Conservation (phyloP, 208 protist species). For the Vickermania ingenoplastis region DNA sequence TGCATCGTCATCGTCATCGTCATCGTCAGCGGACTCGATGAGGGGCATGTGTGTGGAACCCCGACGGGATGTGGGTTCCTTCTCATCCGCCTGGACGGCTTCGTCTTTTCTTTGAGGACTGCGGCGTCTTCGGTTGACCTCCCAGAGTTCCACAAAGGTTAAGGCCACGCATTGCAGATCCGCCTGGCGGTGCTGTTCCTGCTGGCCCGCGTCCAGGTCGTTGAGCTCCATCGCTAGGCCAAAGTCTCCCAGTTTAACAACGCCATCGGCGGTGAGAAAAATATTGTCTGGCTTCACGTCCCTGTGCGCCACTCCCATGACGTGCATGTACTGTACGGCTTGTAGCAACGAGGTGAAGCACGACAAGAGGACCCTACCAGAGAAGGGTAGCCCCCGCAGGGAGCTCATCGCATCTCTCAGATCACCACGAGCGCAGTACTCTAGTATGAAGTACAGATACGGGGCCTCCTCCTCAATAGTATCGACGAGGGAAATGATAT, state of each 20-base stretch:
- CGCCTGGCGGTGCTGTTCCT: too few species aligned
- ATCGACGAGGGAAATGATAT: slow-evolving; percentile 91
- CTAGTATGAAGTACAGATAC: slow-evolving; percentile 90
- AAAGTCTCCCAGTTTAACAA: slow-evolving; percentile 83
- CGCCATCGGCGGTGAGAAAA: slow-evolving; percentile 46
- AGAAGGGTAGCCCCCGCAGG: slow-evolving; percentile 59
- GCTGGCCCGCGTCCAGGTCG: slow-evolving; percentile 8
- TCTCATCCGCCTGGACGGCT: too few species aligned
- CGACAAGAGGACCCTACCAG: slow-evolving; percentile 77
- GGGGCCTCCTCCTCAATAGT: slow-evolving; percentile 85
- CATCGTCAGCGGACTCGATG: too few species aligned
- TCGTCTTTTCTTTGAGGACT: too few species aligned
- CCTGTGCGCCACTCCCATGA: slow-evolving; percentile 71
- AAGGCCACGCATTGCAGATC: too few species aligned
- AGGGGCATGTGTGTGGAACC: too few species aligned
- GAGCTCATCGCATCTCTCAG: slow-evolving; percentile 67
- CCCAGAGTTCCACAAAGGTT: too few species aligned
- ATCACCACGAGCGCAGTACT: slow-evolving; percentile 88
- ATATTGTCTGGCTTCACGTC: slow-evolving; percentile 91
- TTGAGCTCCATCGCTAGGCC: slow-evolving; percentile 76
- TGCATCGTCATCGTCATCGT: too few species aligned
- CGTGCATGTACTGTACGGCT: slow-evolving; percentile 76
- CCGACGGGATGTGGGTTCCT: too few species aligned
- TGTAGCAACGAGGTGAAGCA: slow-evolving; percentile 82
- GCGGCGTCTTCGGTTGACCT: too few species aligned